Evolutionary conservation across 441 rosid species (phyloP).

Genomic region (Syzygium syzygioides): DNA sequence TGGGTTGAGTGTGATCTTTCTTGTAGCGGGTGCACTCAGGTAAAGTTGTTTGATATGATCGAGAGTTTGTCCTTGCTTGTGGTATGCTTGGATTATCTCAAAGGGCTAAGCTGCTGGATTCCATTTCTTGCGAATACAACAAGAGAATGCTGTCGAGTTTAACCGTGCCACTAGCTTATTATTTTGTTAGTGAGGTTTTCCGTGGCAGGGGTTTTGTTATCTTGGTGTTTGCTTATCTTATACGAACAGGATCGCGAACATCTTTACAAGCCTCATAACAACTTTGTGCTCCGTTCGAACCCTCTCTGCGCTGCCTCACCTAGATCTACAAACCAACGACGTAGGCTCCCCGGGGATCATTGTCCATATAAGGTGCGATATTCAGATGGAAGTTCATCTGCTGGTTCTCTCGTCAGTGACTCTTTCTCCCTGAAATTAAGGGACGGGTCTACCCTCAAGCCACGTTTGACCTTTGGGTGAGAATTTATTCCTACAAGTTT

Average conservation of each 20-base stretch:
- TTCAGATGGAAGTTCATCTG: slow-evolving; percentile 42
- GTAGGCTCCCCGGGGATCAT: slow-evolving; percentile 33
- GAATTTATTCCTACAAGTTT: not conserved
- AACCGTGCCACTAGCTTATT: not conserved
- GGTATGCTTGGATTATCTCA: not conserved
- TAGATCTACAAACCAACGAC: slow-evolving; percentile 9
- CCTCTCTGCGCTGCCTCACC: slow-evolving; percentile 30
- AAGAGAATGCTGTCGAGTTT: not conserved
- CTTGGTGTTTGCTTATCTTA: not conserved
- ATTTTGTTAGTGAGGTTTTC: not conserved
- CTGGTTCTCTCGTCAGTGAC: slow-evolving; percentile 43
- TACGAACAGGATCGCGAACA: slow-evolving; percentile 25
- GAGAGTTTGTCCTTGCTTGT: not conserved
- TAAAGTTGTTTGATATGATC: slow-evolving; percentile 5
- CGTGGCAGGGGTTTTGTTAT: not conserved
- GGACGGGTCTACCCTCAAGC: slow-evolving; percentile 38
- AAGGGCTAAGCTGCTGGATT: not conserved
- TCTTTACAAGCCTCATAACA: slow-evolving; percentile 39
- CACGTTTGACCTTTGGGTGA: slow-evolving; percentile 63
- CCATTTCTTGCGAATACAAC: not conserved
- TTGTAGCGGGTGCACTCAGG: slow-evolving; percentile 51
- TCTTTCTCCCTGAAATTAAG: slow-evolving; percentile 33
- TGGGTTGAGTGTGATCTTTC: slow-evolving; percentile 73
- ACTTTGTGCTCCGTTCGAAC: slow-evolving; percentile 30
- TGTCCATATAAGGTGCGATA: slow-evolving; percentile 46